These are phyloP conservation scores for Neurospora sp. DNA, from an alignment of 495 filamentous ascomycete genomes.

Conservation along the genomic window DNA sequence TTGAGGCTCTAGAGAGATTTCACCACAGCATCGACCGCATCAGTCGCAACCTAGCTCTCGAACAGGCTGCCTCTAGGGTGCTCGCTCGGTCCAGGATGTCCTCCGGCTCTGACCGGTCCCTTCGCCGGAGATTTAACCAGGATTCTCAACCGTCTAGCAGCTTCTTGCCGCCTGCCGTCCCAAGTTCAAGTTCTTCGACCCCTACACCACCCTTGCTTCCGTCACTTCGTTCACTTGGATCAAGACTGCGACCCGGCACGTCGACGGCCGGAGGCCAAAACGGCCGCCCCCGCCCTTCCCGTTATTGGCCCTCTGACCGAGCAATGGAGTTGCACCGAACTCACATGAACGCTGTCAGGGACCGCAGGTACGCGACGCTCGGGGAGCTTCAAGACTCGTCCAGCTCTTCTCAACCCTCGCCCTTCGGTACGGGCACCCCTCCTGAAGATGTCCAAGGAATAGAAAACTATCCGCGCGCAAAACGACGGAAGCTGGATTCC, in stretches of 20 bases:
- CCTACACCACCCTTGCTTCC: slow-evolving; percentile 23
- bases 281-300: slow-evolving; percentile 18
- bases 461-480: slow-evolving; percentile 36
- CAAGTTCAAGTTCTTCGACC: slow-evolving; percentile 10
- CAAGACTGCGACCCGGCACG: slow-evolving; percentile 19
- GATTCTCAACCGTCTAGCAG: slow-evolving; percentile 24
- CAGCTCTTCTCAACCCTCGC: neutral
- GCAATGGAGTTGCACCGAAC: slow-evolving; percentile 20
- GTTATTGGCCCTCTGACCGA: slow-evolving; percentile 23
- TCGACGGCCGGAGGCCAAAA: slow-evolving; percentile 9
- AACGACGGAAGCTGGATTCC: slow-evolving; percentile 66
- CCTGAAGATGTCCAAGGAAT: slow-evolving; percentile 11
- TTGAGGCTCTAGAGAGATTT: slow-evolving; percentile 31
- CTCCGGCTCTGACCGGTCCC: slow-evolving; percentile 23
- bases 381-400: slow-evolving; percentile 4
- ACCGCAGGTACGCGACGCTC: neutral
- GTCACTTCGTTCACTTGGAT: slow-evolving; percentile 29
- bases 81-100: slow-evolving; percentile 24
- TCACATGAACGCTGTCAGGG: neutral
- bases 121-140: slow-evolving; percentile 26
- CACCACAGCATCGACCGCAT: slow-evolving; percentile 19
- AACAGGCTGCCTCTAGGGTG: neutral
- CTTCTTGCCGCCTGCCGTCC: slow-evolving; percentile 5
- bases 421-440: neutral
- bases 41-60: slow-evolving; percentile 6